Percentiles rank a stretch among this genome's conserved stretches.
Evolutionary conservation across 108 stramenopile species (phyloP).

Genomic region (Nitzschia inconspicua): DNA sequence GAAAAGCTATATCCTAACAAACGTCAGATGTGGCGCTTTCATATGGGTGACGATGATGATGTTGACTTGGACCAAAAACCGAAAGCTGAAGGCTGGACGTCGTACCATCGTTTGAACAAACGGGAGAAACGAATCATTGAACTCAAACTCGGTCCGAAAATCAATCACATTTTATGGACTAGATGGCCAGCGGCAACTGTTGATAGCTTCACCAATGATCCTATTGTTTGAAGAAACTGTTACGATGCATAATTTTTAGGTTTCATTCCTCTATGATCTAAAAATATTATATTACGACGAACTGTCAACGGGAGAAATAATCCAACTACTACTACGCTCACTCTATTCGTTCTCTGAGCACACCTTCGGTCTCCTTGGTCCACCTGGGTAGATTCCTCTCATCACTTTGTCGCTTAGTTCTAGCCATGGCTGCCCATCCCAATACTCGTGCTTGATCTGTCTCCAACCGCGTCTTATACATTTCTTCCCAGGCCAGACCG

Average conservation of each 20-base stretch:
- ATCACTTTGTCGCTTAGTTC: conserved; percentile 20
- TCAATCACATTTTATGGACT: conserved; percentile 55
- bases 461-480: conserved; percentile 42
- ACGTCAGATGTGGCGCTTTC: conserved; percentile 65
- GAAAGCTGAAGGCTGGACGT: conserved; percentile 43
- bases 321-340: too few species aligned
- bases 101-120: conserved; percentile 50
- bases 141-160: conserved; percentile 64
- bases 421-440: conserved; percentile 46
- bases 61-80: neutral
- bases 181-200: conserved; percentile 68
- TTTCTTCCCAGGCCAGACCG: conserved; percentile 47
- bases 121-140: conserved; percentile 57
- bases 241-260: too few species aligned
- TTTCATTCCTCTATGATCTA: too few species aligned
- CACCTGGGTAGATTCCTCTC: conserved; percentile 33
- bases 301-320: too few species aligned
- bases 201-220: conserved; percentile 45
- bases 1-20: conserved; percentile 51
- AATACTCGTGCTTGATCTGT: conserved; percentile 22
- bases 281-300: too few species aligned
- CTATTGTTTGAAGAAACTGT: too few species aligned
- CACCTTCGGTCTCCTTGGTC: conserved; percentile 19
- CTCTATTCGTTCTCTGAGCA: too few species aligned
- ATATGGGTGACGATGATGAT: conserved; percentile 17